A percentile compares a stretch with the other conserved stretches of the same genome.
These are phyloP conservation scores for Boechera stricta DNA, from an alignment of 345 rosid genomes.

Conservation along the genomic window DNA sequence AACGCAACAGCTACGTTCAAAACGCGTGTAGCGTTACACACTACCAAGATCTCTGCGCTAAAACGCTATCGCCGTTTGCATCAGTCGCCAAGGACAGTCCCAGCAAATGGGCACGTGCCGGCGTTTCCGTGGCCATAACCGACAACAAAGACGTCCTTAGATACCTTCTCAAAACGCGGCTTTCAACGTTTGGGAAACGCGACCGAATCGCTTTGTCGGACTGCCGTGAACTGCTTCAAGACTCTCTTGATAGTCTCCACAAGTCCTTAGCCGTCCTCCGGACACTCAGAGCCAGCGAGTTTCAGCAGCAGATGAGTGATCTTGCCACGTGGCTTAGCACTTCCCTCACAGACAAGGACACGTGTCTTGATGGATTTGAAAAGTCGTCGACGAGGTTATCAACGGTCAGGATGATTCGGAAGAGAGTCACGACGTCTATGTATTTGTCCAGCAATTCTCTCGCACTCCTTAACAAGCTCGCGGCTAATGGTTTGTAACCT, in stretches of 20 bases:
- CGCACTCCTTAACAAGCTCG: slow-evolving; percentile 81
- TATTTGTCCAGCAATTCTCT: slow-evolving; percentile 78
- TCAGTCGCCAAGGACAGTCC: slow-evolving; percentile 62
- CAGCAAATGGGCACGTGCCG: slow-evolving; percentile 83
- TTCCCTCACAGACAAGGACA: slow-evolving; percentile 69
- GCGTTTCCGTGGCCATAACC: slow-evolving; percentile 69
- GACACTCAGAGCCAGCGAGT: slow-evolving; percentile 53
- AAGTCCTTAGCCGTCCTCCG: slow-evolving; percentile 61
- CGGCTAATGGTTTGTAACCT: slow-evolving; percentile 52
- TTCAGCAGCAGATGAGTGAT: slow-evolving; percentile 65
- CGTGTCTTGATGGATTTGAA: slow-evolving; percentile 81
- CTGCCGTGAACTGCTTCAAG: slow-evolving; percentile 65
- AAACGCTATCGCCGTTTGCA: slow-evolving; percentile 68
- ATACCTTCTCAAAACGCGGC: slow-evolving; percentile 40
- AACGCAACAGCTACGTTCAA: slow-evolving; percentile 48
- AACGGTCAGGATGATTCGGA: slow-evolving; percentile 44
- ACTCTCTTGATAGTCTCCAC: slow-evolving; percentile 69
- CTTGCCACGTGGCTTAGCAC: slow-evolving; percentile 75
- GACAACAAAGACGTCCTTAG: slow-evolving; percentile 64
- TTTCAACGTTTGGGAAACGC: slow-evolving; percentile 47
- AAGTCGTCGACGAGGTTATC: slow-evolving; percentile 44
- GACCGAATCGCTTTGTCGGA: slow-evolving; percentile 63
- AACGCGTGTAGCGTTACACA: slow-evolving; percentile 82
- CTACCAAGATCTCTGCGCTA: slow-evolving; percentile 66
- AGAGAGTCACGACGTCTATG: slow-evolving; percentile 51